Percentiles rank a stretch among this genome's conserved stretches.
Conservation (phyloP, 83 land plant genomes). For the Thuja plicata region DNA sequence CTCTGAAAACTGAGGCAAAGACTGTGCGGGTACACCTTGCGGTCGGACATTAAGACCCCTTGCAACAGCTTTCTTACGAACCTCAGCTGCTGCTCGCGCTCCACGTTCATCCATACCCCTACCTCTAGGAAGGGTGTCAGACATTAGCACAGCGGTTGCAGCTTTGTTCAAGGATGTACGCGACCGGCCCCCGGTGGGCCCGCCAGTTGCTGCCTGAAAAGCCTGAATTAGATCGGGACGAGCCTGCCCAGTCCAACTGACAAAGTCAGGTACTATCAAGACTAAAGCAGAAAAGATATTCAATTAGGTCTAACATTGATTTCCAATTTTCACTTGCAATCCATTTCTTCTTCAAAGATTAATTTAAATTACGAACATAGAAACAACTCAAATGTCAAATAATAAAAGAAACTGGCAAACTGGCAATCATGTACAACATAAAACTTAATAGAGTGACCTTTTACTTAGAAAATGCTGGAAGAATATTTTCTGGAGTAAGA, state of each 20-base stretch:
- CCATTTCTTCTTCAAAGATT: neutral
- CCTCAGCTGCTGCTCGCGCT: constrained; percentile 93
- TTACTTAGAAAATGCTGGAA: neutral
- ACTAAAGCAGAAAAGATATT: neutral
- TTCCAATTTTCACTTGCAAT: neutral
- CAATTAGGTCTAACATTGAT: neutral
- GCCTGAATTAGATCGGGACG: constrained; percentile 83
- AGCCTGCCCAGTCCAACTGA: constrained; percentile 42
- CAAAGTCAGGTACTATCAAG: neutral
- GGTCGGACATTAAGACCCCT: constrained; percentile 75
- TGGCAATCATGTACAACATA: neutral
- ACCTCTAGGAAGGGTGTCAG: constrained; percentile 69
- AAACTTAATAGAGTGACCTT: neutral
- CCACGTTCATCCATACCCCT: constrained; percentile 93
- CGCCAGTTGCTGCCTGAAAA: constrained; percentile 78
- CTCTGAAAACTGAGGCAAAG: constrained; percentile 50
- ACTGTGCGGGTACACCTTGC: constrained; percentile 45
- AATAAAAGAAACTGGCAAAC: neutral
- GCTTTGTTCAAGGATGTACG: constrained; percentile 43
- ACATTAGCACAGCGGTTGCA: constrained; percentile 51
- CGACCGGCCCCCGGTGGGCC: constrained; percentile 36
- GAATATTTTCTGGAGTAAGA: neutral
- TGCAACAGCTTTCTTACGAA: constrained; percentile 93
- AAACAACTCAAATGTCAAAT: neutral
- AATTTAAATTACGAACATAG: neutral